Base-by-base conservation (phyloP, 768 basidiomycete genomes). In the Psilocybe tampanensis region DNA sequence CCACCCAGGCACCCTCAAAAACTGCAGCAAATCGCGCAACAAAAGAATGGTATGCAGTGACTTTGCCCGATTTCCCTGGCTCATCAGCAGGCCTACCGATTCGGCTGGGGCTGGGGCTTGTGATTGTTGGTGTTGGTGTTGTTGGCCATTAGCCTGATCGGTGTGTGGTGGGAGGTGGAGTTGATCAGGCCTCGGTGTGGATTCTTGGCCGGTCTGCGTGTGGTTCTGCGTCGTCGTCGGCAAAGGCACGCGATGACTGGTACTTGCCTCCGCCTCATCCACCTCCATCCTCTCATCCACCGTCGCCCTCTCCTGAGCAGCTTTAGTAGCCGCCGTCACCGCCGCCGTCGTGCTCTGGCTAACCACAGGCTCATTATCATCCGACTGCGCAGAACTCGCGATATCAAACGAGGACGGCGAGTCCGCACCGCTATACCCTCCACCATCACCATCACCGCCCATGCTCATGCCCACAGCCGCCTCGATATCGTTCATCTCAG, bases 21-120 rank as follows among this genome's bases (percentile, higher is more conserved):
- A 63, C 24, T 60, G 55, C 13, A 63, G 34, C 13, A 64, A 36
- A 23, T 60, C 62, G 1, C 59, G 59, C 3, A 63, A 45, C 7
- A 63, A 43, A 8, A 60, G 54, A 21, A 60, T 54, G 1, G 54
- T 60, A 34, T 64, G 60, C 4, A 64, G 36, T 1, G 62, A 59
- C 39, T 58, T 64, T 1, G 54, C 34, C 2, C 60, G 54, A 7
- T 54, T 55, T 29, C 49, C 58, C 33, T 49, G 56, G 15, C 52
- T 24, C 57, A 58, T 54, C 26, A 54, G 47, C 6, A 54, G 43
- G 4, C 47, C 52, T 19, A 48, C 47, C 2, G 47, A 48, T 5
- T 48, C n/a, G 17, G 11, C 17, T 29, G n/a, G 29, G 13, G 4
- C 17, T 48, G 23, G 5, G 21, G 23, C 8, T 34, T 34, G 7